Evolutionary conservation across 805 yeast species (phyloP).

Genomic region (Wickerhamomyces tratensis): DNA sequence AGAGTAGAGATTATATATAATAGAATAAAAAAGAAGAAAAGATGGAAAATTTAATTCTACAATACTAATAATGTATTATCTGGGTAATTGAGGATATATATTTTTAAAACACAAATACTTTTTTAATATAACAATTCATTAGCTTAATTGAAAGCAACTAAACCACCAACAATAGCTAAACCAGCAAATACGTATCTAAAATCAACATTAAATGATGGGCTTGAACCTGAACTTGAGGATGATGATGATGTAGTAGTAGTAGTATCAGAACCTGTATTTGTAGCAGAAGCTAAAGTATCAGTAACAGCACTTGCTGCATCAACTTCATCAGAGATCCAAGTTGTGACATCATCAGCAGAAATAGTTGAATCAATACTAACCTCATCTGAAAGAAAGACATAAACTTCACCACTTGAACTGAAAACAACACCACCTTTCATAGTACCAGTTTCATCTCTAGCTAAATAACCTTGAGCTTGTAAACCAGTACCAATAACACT

Average conservation of each 20-base stretch:
- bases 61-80: too few species aligned
- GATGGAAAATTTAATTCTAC: too few species aligned
- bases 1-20: too few species aligned
- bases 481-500: constrained; percentile 54
- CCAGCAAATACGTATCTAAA: constrained; percentile 13
- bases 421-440: constrained; percentile 71
- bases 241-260: constrained; percentile 9
- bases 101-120: too few species aligned
- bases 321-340: constrained; percentile 32
- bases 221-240: neutral
- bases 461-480: constrained; percentile 43
- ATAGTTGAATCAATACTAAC: constrained; percentile 40
- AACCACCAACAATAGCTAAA: constrained; percentile 12
- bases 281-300: constrained; percentile 22
- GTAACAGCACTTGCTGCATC: constrained; percentile 20
- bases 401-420: constrained; percentile 47
- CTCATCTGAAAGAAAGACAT: constrained; percentile 49
- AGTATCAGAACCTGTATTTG: constrained; percentile 26
- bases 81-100: too few species aligned
- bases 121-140: too few species aligned
- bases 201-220: constrained; percentile 7
- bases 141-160: neutral
- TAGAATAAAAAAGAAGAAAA: too few species aligned
- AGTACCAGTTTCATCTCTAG: constrained; percentile 37
- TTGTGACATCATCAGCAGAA: constrained; percentile 29